Percentiles rank a stretch among this genome's conserved stretches.
Evolutionary conservation across 768 basidiomycete species (phyloP).

Genomic region (Podaxis sp.): DNA sequence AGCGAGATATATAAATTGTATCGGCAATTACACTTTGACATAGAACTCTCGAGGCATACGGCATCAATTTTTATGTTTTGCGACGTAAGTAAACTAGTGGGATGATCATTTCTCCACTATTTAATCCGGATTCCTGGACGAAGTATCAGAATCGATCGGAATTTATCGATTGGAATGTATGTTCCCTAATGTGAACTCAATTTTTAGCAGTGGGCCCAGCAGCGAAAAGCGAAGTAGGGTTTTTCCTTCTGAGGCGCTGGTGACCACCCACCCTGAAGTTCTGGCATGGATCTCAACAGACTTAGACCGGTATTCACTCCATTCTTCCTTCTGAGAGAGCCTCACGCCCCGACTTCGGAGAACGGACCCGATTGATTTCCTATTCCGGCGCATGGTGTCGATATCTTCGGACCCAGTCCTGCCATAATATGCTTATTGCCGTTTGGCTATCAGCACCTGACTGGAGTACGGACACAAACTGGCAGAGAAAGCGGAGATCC

Average conservation of each 20-base stretch:
- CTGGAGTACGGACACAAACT: not conserved
- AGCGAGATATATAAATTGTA: not conserved
- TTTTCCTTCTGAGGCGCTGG: not conserved
- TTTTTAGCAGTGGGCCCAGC: not conserved
- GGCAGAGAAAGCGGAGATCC: not conserved
- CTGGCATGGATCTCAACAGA: not conserved
- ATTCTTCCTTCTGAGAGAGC: not conserved
- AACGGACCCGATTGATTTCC: not conserved
- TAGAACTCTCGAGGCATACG: not conserved
- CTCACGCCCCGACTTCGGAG: not conserved
- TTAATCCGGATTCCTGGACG: not conserved
- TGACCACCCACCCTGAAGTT: not conserved
- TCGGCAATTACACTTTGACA: not conserved
- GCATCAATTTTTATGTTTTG: not conserved
- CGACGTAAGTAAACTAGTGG: not conserved
- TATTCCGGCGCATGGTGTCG: not conserved
- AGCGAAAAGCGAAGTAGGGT: too few species aligned
- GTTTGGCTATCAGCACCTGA: not conserved
- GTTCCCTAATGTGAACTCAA: not conserved
- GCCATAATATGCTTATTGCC: not conserved
- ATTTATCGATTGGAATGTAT: not conserved
- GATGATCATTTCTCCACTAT: not conserved
- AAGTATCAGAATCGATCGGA: not conserved
- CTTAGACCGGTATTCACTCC: not conserved
- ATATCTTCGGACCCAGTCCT: not conserved